Percentiles rank a stretch among this genome's conserved stretches.
Conservation (phyloP, 176 grass and related monocot genomes). For the Stipa capillata region DNA sequence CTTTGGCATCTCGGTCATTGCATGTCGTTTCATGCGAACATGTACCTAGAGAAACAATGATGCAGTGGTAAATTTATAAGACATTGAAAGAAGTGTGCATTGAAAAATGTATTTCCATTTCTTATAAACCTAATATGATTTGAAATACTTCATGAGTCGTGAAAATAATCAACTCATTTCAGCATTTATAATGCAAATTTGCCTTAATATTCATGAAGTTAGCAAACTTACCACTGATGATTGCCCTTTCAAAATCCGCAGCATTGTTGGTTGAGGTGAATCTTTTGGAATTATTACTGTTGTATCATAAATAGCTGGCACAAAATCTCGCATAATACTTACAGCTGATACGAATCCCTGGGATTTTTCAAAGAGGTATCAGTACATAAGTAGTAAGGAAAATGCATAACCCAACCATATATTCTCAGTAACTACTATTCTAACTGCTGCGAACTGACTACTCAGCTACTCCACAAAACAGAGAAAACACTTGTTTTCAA, state of each 20-base stretch:
- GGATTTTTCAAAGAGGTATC: constrained; percentile 3
- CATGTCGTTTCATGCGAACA: constrained; percentile 68
- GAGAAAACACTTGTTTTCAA: not conserved
- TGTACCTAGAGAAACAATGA: constrained; percentile 49
- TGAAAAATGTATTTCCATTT: not conserved
- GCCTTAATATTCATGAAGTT: not conserved
- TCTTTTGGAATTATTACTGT: constrained; percentile 83
- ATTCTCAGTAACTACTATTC: not conserved
- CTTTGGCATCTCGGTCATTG: constrained; percentile 63
- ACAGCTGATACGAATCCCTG: constrained; percentile 91
- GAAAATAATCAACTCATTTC: not conserved
- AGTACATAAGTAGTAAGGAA: not conserved
- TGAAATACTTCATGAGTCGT: not conserved
- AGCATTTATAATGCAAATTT: not conserved
- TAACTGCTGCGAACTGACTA: not conserved
- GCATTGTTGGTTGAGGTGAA: constrained; percentile 83
- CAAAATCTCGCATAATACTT: constrained; percentile 72
- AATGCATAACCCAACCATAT: not conserved
- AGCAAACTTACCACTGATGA: constrained; percentile 60
- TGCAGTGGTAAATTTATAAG: not conserved
- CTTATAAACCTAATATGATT: not conserved
- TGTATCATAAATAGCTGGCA: constrained; percentile 79
- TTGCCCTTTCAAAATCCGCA: constrained; percentile 79
- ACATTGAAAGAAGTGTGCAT: not conserved
- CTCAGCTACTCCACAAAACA: not conserved